phyloP scores from a whole-genome alignment of 2,329 filamentous ascomycete species.

The Didymella exigua region DNA sequence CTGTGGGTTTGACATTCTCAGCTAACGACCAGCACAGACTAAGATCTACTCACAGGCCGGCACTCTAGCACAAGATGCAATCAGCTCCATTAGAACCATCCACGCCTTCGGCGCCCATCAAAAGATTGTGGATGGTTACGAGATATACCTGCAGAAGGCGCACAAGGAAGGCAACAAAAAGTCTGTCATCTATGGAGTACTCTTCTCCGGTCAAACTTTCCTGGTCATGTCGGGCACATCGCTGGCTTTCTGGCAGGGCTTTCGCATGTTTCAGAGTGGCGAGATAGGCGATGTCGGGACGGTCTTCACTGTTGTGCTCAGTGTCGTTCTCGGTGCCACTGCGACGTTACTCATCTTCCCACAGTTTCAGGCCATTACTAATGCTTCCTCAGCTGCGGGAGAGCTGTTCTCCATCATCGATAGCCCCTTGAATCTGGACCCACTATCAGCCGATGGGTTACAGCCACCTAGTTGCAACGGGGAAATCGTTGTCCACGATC shows the following conservation, averaged over 20 bases:
- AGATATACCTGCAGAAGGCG: slow-evolving; percentile 71
- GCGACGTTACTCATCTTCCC: slow-evolving; percentile 63
- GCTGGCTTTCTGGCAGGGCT: slow-evolving; percentile 49
- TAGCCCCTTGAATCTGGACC: slow-evolving; percentile 76
- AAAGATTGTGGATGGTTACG: slow-evolving; percentile 81
- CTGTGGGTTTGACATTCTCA: not conserved
- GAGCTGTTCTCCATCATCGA: slow-evolving; percentile 63
- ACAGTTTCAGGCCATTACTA: slow-evolving; percentile 73
- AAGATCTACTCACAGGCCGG: slow-evolving; percentile 13
- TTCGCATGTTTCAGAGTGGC: slow-evolving; percentile 58
- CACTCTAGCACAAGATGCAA: slow-evolving; percentile 45
- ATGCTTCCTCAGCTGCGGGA: slow-evolving; percentile 19
- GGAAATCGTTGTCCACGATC: slow-evolving; percentile 89
- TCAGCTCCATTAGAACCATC: slow-evolving; percentile 67
- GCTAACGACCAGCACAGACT: not conserved
- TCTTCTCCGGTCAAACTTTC: slow-evolving; percentile 14
- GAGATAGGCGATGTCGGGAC: slow-evolving; percentile 62
- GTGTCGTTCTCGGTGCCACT: slow-evolving; percentile 53
- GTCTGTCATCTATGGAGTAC: slow-evolving; percentile 4
- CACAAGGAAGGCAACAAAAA: slow-evolving; percentile 51
- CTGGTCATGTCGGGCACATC: slow-evolving; percentile 7
- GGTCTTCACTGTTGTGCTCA: slow-evolving; percentile 51
- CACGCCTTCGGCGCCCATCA: slow-evolving; percentile 89
- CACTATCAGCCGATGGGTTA: slow-evolving; percentile 8
- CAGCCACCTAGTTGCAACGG: slow-evolving; percentile 62